Percentiles rank a stretch among this genome's conserved stretches.
These are phyloP conservation scores for Botryosphaeria dothidea DNA, from an alignment of 2,329 filamentous ascomycete species.

Conservation along the genomic window DNA sequence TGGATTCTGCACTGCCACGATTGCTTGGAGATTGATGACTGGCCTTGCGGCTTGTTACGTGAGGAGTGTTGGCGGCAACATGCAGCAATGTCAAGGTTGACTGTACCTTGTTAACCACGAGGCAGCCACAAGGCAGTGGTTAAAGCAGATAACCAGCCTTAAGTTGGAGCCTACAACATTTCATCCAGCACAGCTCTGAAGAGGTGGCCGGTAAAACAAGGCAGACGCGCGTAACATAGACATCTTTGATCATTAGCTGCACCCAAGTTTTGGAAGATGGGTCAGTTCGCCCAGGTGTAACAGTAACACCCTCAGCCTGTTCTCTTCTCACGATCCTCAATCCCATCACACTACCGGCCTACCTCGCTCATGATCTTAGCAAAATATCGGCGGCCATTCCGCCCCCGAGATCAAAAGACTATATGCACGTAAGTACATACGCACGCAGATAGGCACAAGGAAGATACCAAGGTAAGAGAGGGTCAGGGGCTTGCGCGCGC, in stretches of 20 bases:
- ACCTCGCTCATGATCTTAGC: not conserved
- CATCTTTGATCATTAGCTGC: no score
- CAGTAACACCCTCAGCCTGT: no score
- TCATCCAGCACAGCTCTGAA: no score
- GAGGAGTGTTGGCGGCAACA: not conserved
- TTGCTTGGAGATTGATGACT: not conserved
- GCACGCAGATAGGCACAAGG: not conserved
- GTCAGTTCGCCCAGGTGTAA: no score
- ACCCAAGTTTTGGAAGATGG: no score
- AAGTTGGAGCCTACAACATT: not conserved
- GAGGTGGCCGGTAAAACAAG: no score
- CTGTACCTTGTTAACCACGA: no score
- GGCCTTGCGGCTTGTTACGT: not conserved
- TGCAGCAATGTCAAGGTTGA: not conserved
- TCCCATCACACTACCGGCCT: no score
- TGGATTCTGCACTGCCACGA: not conserved
- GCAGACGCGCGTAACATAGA: no score
- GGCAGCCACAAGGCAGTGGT: not conserved
- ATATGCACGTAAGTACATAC: not conserved
- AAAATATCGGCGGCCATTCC: not conserved
- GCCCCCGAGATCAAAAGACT: not conserved
- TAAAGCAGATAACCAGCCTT: not conserved
- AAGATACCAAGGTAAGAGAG: not conserved
- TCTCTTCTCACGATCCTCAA: no score
- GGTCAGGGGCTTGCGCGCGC: not conserved